These are phyloP conservation scores for Licmophora abbreviata DNA, from an alignment of 108 stramenopile genomes.

Conservation along the genomic window DNA sequence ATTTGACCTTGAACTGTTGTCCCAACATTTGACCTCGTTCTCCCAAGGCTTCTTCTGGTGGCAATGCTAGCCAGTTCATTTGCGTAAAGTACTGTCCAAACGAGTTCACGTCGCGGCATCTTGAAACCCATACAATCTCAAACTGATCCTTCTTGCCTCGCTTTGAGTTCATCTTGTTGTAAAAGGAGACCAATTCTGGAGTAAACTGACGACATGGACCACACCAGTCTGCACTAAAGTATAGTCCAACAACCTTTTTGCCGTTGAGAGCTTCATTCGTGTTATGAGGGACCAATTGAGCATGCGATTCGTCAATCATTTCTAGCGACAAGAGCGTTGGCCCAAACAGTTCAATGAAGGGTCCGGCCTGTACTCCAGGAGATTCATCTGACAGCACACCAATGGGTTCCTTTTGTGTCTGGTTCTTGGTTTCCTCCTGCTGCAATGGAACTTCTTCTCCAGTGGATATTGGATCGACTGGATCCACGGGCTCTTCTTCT, in stretches of 20 bases:
- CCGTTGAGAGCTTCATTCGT: conserved; percentile 67
- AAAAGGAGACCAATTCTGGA: conserved; percentile 80
- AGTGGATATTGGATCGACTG: no score
- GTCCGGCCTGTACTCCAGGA: conserved; percentile 52
- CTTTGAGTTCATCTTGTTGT: conserved; percentile 72
- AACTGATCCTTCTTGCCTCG: conserved; percentile 74
- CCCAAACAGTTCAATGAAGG: conserved; percentile 79
- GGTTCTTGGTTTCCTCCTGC: no score
- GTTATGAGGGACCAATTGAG: conserved; percentile 54
- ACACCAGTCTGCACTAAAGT: conserved; percentile 77
- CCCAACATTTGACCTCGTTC: conserved; percentile 53
- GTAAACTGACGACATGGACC: conserved; percentile 90
- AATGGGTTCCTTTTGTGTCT: no score
- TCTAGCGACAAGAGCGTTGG: conserved; percentile 56
- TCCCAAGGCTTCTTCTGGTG: conserved; percentile 79
- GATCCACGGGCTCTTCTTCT: no score
- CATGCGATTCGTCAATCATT: conserved; percentile 63
- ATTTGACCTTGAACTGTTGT: conserved; percentile 74
- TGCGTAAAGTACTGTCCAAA: conserved; percentile 85
- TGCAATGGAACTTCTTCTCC: no score
- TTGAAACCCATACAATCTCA: conserved; percentile 81
- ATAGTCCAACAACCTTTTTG: conserved; percentile 83
- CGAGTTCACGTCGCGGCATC: conserved; percentile 73
- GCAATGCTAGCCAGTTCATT: conserved; percentile 86
- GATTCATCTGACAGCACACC: conserved; percentile 5